Evolutionary conservation across 2,329 filamentous ascomycete genomes (phyloP), one percentile per base, ranked within the genome.

Genomic region (Paecilomyces dactylethromorphus): DNA sequence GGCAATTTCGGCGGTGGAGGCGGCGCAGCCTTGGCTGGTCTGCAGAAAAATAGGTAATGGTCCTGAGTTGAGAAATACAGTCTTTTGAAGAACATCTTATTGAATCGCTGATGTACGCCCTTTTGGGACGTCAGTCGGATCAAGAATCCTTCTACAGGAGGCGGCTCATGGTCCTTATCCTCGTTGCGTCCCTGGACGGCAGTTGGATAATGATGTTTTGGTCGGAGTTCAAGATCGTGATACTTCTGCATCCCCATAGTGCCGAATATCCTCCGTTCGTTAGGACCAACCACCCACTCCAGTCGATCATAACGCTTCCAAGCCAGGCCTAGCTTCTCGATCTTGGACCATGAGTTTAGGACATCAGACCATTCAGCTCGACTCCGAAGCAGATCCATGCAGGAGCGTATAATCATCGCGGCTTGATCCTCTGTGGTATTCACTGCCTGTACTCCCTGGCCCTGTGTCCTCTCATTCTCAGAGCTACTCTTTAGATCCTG

Each of bases 231-330:
- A 15, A 89, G 79, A 55, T 88, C 85, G 66, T 89, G 86, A 2
- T 85, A 84, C 55, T 80, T 81, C 62, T 83, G 78, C 85, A 89
- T 87, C 32, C 84, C 86, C 62, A 88, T 84, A 0, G 85, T 83
- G 35, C 86, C 86, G 62, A 87, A 87, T 86, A 89, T 89, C 60
- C 83, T 84, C 63, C 84, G 80, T 67, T 89, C 86, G 56, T 87
- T 86, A 11, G 78, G 76, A 15, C 86, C 86, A 69, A 87, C 81
- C 3, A 89, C 77, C 86, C 86, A 89, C 71, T 89, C 86, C 15
- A 89, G 74, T 24, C 86, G 79, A 65, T 89, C 86, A 66, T 88
- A 89, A 53, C 86, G 79, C 70, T 86, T 87, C 86, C 86, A 89
- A 3, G 84, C 86, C 54, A 89, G 77, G 2, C 86, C 86, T 68